Evolutionary conservation across 2,329 filamentous ascomycete genomes (phyloP), one percentile per base, ranked within the genome.

Genomic region (Aspergillus intermedius): DNA sequence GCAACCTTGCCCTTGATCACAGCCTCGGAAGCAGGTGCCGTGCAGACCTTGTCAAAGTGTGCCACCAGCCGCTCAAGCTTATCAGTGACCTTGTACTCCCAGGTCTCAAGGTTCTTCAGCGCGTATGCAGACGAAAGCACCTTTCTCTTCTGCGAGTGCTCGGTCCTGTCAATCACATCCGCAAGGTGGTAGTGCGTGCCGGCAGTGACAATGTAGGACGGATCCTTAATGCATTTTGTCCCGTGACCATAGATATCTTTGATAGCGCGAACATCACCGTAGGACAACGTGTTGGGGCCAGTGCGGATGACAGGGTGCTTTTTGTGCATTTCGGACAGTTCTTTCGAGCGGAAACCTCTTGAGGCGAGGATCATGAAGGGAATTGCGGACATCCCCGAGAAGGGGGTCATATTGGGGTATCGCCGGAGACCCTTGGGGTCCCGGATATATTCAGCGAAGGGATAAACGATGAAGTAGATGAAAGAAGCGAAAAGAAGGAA

Each of bases 11-110:
- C 57, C 45, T 49, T 47, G 5, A 71, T 60, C 1, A 73, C 69
- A 0, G 55, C 50, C 3, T 71, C 74, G 49, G 54, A 56, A 4
- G 60, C 54, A 22, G 60, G 47, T 12, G 47, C 32, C 5, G 60
- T 64, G 51, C 61, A 64, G 37, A 61, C 53, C 13, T 74, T 74
- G 52, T 80, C 76, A 25, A 74, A 67, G 39, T 72, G 67, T 12
- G 57, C 64, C 44, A 78, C 64, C 22, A 79, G 60, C 10, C 72
- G 66, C 15, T 69, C 62, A 0, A 70, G 66, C 60, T 78, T 79
- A 51, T 80, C 76, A 10, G 74, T 73, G 3, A 80, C 76, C 52
- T 79, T 80, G 61, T 73, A 71, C 52, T 79, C 77, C 77, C 77
- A 79, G 5, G 65, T 68, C 54, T 78, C 76, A 1, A 79, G 71